phyloP scores from a whole-genome alignment of 2,329 filamentous ascomycete genomes.

The Verticillium tricorpus region DNA sequence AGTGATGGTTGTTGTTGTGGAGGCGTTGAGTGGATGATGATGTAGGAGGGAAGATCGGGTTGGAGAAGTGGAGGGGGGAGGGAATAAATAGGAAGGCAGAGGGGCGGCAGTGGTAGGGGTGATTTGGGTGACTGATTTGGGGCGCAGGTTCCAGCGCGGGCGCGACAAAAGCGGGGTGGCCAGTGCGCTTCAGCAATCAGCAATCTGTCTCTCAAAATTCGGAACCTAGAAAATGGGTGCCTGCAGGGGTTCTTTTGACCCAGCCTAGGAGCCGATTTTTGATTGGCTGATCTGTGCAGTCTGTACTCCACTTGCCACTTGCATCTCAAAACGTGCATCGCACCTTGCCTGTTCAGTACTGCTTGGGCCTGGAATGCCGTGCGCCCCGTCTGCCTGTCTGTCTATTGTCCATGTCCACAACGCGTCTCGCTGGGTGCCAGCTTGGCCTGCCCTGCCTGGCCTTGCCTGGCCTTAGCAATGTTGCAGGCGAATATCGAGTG shows the following conservation, averaged over 20 bases:
- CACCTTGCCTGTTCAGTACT: not conserved
- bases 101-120: slow-evolving; percentile 21
- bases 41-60: slow-evolving; percentile 27
- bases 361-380: not conserved
- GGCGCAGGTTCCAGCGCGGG: not conserved
- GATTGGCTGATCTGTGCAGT: slow-evolving; percentile 7
- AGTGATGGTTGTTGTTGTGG: slow-evolving; percentile 14
- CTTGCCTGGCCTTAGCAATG: no score
- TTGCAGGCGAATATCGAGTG: no score
- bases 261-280: slow-evolving; percentile 9
- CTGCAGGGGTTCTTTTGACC: slow-evolving; percentile 8
- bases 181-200: not conserved
- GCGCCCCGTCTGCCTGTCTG: not conserved
- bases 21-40: slow-evolving; percentile 27
- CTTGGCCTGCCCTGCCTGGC: no score
- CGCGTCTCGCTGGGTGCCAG: no score
- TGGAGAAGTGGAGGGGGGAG: slow-evolving; percentile 21
- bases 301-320: not conserved
- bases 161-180: slow-evolving; percentile 9
- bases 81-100: slow-evolving; percentile 21
- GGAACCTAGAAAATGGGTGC: slow-evolving; percentile 4
- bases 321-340: not conserved
- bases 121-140: slow-evolving; percentile 2
- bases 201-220: not conserved
- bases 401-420: not conserved